These are phyloP conservation scores for Zygoascus tannicola DNA, from an alignment of 805 yeast species.

Conservation along the genomic window DNA sequence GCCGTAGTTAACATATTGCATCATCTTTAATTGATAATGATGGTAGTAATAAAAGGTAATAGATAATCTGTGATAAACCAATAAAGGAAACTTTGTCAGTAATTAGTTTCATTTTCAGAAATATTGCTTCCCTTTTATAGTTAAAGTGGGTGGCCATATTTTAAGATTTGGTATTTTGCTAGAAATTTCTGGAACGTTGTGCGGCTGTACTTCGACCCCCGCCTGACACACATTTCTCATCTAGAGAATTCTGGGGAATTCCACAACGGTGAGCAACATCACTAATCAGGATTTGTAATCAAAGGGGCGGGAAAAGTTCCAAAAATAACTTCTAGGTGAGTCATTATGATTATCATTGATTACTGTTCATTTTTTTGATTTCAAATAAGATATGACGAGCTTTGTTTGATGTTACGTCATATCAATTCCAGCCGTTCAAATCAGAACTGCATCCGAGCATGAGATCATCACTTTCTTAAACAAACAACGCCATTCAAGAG, in stretches of 20 bases:
- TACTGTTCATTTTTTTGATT: background rate
- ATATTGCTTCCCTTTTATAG: no score
- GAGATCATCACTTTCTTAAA: conserved; percentile 48
- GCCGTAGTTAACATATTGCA: background rate
- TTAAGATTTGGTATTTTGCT: background rate
- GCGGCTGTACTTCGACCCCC: no score
- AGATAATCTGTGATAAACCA: background rate
- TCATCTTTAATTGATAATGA: conserved; percentile 6
- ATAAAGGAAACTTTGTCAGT: conserved; percentile 2
- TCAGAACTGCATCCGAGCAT: conserved; percentile 40
- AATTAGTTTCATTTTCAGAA: no score
- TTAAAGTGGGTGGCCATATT: background rate
- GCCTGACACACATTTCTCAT: no score
- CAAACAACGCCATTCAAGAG: conserved; percentile 62
- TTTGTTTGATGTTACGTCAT: no score
- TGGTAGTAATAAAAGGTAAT: background rate
- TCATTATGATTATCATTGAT: background rate
- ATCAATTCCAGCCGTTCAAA: no score
- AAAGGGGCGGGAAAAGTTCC: background rate
- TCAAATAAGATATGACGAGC: no score
- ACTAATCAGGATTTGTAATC: no score
- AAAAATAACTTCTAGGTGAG: background rate
- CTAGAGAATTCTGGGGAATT: no score
- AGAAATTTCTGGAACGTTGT: background rate
- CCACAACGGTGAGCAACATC: no score